Percentiles rank a stretch among this genome's conserved stretches.
Evolutionary conservation across 345 rosid genomes (phyloP).

Genomic region (Aquilaria malaccensis): DNA sequence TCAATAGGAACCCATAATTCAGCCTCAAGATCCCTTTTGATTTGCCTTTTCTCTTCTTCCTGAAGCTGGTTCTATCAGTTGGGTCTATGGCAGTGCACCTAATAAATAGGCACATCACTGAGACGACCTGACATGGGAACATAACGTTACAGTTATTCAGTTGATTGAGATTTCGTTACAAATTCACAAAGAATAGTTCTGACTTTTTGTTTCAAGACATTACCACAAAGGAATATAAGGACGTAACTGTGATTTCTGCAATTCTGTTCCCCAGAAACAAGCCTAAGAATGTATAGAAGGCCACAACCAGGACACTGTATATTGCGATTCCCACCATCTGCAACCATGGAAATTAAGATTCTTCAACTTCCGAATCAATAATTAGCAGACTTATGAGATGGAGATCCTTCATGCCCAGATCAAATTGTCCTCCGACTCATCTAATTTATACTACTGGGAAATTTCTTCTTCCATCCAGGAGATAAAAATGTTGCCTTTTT

Average conservation of each 20-base stretch:
- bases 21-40: constrained; percentile 48
- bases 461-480: background rate
- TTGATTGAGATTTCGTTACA: background rate
- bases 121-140: constrained; percentile 47
- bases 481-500: background rate
- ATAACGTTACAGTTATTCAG: background rate
- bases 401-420: background rate
- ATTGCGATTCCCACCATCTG: constrained; percentile 83
- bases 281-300: constrained; percentile 78
- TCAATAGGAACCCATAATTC: constrained; percentile 64
- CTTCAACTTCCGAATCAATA: background rate
- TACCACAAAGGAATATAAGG: constrained; percentile 68
- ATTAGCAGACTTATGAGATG: background rate
- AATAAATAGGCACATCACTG: constrained; percentile 64
- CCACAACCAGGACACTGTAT: constrained; percentile 53
- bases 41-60: constrained; percentile 48
- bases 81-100: constrained; percentile 93
- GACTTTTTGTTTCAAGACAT: constrained; percentile 8
- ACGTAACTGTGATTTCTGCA: constrained; percentile 58
- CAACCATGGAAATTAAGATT: constrained; percentile 12
- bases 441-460: background rate
- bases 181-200: background rate
- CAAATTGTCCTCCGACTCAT: background rate
- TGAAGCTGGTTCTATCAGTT: constrained; percentile 71
- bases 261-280: constrained; percentile 70